Conservation (phyloP, 2,329 filamentous ascomycete species). For the Cytospora leucostoma region DNA sequence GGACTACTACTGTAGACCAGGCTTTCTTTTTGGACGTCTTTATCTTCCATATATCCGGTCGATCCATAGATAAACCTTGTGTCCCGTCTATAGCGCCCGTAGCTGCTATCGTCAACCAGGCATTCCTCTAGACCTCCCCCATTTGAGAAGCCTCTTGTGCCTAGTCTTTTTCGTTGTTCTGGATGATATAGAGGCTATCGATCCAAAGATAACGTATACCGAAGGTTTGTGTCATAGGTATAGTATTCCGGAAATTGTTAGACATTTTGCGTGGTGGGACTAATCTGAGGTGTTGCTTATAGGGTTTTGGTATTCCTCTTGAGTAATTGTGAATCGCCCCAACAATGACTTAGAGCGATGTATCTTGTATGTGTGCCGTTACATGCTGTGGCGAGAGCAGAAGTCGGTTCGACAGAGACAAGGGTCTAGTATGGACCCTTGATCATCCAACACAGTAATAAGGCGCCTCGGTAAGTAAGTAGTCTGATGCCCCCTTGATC, state of each 20-base stretch:
- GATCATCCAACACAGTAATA: neutral
- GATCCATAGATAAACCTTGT: neutral
- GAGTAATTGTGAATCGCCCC: neutral
- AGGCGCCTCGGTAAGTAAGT: neutral
- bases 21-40: neutral
- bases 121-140: neutral
- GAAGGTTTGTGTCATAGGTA: conserved; percentile 23
- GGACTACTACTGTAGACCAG: neutral
- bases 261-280: neutral
- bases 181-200: conserved; percentile 32
- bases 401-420: neutral
- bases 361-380: neutral
- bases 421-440: neutral
- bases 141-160: conserved; percentile 2
- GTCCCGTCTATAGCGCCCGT: neutral
- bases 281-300: neutral
- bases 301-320: neutral
- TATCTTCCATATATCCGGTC: neutral
- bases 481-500: too few species aligned
- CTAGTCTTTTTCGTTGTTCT: conserved; percentile 29
- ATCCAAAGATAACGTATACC: conserved; percentile 30
- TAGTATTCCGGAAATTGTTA: conserved; percentile 26
- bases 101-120: conserved; percentile 4
- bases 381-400: neutral
- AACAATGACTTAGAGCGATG: conserved; percentile 7